Conservation (phyloP, 768 basidiomycete species). For the Rubroboletus pulcherrimus region DNA sequence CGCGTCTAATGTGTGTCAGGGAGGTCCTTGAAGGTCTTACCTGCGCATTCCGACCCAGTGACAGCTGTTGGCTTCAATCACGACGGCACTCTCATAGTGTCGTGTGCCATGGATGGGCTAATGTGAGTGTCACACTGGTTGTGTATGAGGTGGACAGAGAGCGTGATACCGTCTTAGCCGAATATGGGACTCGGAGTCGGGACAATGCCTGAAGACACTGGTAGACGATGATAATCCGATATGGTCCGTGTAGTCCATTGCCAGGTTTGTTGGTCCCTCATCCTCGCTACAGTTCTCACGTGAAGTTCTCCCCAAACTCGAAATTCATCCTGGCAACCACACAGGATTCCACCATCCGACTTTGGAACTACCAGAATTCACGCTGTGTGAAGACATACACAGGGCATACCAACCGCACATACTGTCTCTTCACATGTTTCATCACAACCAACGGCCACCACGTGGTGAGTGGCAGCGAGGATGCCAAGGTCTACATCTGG, state of each 20-base stretch:
- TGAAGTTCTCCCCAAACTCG: conserved; percentile 90
- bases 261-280: conserved; percentile 5
- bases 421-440: conserved; percentile 72
- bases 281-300: conserved; percentile 60
- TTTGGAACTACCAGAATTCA: conserved; percentile 93
- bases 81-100: conserved; percentile 92
- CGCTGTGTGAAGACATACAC: conserved; percentile 91
- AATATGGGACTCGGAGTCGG: conserved; percentile 95
- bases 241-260: conserved; percentile 46
- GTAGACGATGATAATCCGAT: conserved; percentile 96
- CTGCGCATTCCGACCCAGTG: conserved; percentile 97
- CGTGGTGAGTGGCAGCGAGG: conserved; percentile 88
- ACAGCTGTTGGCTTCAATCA: conserved; percentile 92
- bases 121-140: conserved; percentile 60
- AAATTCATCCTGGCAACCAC: conserved; percentile 86
- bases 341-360: conserved; percentile 88
- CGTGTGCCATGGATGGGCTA: conserved; percentile 94
- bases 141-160: neutral
- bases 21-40: conserved; percentile 78
- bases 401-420: conserved; percentile 84
- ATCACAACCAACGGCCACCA: conserved; percentile 55
- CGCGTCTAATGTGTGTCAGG: conserved; percentile 41
- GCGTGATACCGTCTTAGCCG: conserved; percentile 52
- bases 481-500: conserved; percentile 85
- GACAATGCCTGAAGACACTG: conserved; percentile 95